Evolutionary conservation across 176 grass and related monocot genomes (phyloP).

Genomic region (Triticum dicoccoides): DNA sequence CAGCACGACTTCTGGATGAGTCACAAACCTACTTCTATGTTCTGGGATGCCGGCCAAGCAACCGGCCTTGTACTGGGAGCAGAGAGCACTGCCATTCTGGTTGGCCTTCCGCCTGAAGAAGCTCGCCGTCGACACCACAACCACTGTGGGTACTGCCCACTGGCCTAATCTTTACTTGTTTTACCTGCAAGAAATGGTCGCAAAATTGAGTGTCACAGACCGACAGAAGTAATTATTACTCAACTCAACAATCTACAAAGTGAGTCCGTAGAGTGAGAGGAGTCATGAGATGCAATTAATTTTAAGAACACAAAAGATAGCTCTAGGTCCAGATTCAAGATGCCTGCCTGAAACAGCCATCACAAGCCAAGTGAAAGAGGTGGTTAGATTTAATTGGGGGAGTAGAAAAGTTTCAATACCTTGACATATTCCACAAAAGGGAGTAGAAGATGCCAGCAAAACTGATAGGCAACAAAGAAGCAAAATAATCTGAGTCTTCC

Average conservation of each 20-base stretch:
- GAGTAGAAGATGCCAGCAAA: constrained; percentile 78
- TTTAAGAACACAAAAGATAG: not conserved
- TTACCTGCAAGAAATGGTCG: constrained; percentile 59
- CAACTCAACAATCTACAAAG: not conserved
- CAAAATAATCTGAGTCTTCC: constrained; percentile 70
- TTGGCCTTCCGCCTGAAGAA: constrained; percentile 51
- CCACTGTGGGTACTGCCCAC: constrained; percentile 59
- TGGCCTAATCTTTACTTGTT: constrained; percentile 65
- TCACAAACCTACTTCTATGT: constrained; percentile 25
- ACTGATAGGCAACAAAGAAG: constrained; percentile 75
- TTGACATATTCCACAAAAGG: constrained; percentile 94
- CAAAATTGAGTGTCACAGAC: not conserved
- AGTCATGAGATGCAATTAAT: not conserved
- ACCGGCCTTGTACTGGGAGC: constrained; percentile 57
- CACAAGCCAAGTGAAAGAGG: not conserved
- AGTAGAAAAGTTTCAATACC: constrained; percentile 32
- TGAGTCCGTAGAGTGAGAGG: not conserved
- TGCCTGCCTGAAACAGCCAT: not conserved
- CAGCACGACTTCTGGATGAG: not conserved
- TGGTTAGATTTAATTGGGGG: not conserved
- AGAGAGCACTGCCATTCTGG: constrained; percentile 62
- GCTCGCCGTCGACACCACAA: constrained; percentile 82
- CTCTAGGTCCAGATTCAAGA: not conserved
- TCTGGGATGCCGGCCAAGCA: constrained; percentile 52
- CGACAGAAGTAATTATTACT: not conserved